Base-by-base conservation (phyloP, 1,139 yeast genomes). In the Pneumocystis oryctolagi region DNA sequence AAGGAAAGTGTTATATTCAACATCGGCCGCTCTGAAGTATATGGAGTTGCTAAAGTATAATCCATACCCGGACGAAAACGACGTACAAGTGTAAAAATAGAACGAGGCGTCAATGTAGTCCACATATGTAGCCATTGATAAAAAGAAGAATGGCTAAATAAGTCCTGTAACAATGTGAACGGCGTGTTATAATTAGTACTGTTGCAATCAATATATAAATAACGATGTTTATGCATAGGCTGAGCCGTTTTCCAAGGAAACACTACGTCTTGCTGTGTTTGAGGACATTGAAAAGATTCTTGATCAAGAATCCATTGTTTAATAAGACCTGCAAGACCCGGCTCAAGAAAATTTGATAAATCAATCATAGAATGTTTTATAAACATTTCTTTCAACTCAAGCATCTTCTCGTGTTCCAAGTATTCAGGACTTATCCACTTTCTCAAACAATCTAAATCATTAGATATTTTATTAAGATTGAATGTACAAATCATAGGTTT, bases 41-140 rank as follows among this genome's bases (percentile, higher is more conserved):
- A 78, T 12, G 87, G 81, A 0, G 97, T 88, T 0, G 98, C 98
- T 61, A 94, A 77, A 3, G 92, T 90, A 73, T 88, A 94, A 73
- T 94, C 99, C 55, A 83, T 84, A 1, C 97, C 98, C 0, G 97
- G 98, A 69, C 98, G 81, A 75, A 94, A 94, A 67, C 97, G 78
- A 71, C 99, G 81, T 1, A 86, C 80, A 56, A 89, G 71, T 1
- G 87, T 76, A 68, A 86, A 87, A 65, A 87, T 88, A 58, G 84
- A 80, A 9, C 83, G 76, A 8, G 87, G 83, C 2, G 79, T 75
- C 64, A 89, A 72, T n/a, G 83, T 80, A 0, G 97, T 86, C 4
- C 90, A 73, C 2, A 76, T 67, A 30, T 77, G 75, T 56, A 94
- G 72, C 87, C 95, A 90, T 72, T 16, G 55, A 25, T 61, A 39